Conservation (phyloP, 306 rosid species). For the Trichosanthes truncata region DNA sequence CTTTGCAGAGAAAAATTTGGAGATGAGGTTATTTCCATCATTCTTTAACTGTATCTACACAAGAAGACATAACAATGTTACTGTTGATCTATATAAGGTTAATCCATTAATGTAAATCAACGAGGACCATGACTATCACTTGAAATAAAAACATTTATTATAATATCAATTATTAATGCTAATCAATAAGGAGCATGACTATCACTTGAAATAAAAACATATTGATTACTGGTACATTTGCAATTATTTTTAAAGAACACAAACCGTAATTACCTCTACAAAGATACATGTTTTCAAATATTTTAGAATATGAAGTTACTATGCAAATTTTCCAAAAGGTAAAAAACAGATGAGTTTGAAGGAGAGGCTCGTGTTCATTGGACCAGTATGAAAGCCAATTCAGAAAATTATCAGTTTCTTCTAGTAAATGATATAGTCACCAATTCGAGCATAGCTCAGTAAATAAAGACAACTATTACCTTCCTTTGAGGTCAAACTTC, state of each 20-base stretch:
- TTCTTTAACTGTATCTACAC: constrained; percentile 51
- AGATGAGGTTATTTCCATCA: constrained; percentile 37
- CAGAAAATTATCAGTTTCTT: background rate
- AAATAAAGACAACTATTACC: too few species aligned
- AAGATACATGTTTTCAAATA: background rate
- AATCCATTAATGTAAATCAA: background rate
- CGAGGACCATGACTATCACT: background rate
- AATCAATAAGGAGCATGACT: background rate
- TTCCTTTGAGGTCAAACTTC: too few species aligned
- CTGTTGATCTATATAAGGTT: background rate
- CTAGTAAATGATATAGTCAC: background rate
- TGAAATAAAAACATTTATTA: background rate
- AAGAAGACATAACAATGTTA: background rate
- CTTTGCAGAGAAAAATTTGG: constrained; percentile 50
- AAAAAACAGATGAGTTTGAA: background rate
- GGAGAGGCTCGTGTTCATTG: background rate
- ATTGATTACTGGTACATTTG: background rate
- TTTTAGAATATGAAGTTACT: background rate
- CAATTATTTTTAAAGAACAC: background rate
- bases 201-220: background rate
- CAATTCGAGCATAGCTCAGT: background rate
- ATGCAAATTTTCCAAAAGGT: background rate
- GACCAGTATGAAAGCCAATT: background rate
- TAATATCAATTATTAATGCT: background rate
- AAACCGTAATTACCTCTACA: background rate